phyloP scores from a whole-genome alignment of 352 stramenopile species.

The Blastocystis sp. region DNA sequence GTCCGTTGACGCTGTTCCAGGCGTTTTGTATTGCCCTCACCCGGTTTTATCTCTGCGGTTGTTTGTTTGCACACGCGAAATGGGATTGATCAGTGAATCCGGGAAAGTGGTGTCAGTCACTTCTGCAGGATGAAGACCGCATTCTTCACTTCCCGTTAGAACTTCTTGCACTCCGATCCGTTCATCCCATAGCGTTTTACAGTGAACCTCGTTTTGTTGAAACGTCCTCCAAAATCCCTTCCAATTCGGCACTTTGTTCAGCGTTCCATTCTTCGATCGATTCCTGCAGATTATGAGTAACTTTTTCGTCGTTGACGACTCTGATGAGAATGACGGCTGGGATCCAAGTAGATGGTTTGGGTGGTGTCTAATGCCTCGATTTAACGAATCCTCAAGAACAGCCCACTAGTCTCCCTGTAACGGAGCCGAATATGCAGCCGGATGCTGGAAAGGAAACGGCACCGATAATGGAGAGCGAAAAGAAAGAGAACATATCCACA shows the following conservation, averaged over 20 bases:
- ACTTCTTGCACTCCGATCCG: too few species aligned
- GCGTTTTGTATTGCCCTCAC: constrained; percentile 58
- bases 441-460: neutral
- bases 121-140: too few species aligned
- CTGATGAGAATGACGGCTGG: constrained; percentile 46
- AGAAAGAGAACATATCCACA: constrained; percentile 68
- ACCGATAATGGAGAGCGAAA: constrained; percentile 1
- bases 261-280: constrained; percentile 10
- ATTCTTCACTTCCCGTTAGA: too few species aligned
- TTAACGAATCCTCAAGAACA: neutral
- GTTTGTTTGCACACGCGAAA: neutral
- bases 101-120: too few species aligned
- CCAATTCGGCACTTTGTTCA: neutral
- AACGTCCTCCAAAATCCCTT: neutral
- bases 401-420: neutral
- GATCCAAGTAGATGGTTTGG: constrained; percentile 16
- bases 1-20: constrained; percentile 56
- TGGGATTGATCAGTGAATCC: too few species aligned
- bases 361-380: neutral
- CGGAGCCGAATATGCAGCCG: neutral
- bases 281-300: constrained; percentile 34
- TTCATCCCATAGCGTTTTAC: too few species aligned
- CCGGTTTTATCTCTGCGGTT: constrained; percentile 15
- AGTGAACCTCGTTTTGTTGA: neutral
- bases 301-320: constrained; percentile 63